Base-by-base conservation (phyloP, 805 yeast species). In the Candida mattraensis region DNA sequence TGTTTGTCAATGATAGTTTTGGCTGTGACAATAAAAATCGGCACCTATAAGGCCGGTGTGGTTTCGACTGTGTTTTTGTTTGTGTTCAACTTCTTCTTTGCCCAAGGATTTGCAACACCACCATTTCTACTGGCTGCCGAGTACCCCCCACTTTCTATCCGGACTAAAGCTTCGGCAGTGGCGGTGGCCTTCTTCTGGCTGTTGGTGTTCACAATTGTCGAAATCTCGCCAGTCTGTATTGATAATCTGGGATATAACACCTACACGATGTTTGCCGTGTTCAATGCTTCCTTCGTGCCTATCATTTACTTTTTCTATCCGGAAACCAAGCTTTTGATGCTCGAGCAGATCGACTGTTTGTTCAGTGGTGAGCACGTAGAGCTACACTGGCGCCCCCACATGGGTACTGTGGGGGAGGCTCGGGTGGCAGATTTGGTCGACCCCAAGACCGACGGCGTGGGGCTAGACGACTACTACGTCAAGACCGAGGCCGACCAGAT, bases 91-190 rank as follows among this genome's bases (percentile, higher is more conserved):
- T 24, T 66, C 35, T 37, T 66, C 15, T 49, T 54, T 39, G 70
- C 70, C 21, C 40, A 39, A 14, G 35, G 39, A 7, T 35, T 30
- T 30, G 22, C 25, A 11, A 35, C 29, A 10, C 62, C 66, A 43
- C 54, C 72, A 21, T 74, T 77, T 76, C 55, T 78, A 44, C 73
- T 70, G 38, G 76, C 76, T n/a, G 76, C 83, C 6, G 85, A 78
- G 51, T 54, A 79, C 21, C 63, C 70, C 37, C 74, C 83, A 2
- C 61, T 74, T 20, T 32, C 47, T 8, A 30, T 68, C 31, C 68
- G 85, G 56, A 74, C 80, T 27, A 62, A 74, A 30, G 69, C 77
- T 29, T n/a, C n/a, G n/a, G n/a, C n/a, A n/a, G 61, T 69, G 42
- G 76, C 74, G 35, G 42, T 76, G 5, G 64, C 76, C 5, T 73